A percentile compares a stretch with the other conserved stretches of the same genome.
Conservation (phyloP, 148 eudicot genomes). For the Chenopodium formosanum region DNA sequence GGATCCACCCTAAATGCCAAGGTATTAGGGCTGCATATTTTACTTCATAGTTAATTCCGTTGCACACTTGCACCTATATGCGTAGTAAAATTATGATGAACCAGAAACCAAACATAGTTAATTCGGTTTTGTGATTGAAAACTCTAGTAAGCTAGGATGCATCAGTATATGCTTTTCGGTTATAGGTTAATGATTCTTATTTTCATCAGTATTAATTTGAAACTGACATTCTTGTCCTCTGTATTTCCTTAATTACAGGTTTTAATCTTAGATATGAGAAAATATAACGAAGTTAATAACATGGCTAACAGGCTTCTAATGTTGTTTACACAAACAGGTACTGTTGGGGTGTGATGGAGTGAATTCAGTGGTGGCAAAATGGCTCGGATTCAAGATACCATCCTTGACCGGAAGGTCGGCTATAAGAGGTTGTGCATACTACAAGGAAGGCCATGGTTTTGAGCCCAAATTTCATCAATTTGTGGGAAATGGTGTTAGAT, state of each 20-base stretch:
- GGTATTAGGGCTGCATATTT: conserved; percentile 23
- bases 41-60: background rate
- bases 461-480: conserved; percentile 42
- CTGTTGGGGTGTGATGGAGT: conserved; percentile 67
- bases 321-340: conserved; percentile 30
- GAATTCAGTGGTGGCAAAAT: conserved; percentile 51
- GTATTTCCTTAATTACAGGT: too few species aligned
- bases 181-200: too few species aligned
- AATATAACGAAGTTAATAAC: too few species aligned
- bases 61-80: too few species aligned
- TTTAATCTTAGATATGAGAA: too few species aligned
- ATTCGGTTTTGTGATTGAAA: too few species aligned
- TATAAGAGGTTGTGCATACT: conserved; percentile 42
- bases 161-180: too few species aligned
- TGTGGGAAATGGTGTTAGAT: conserved; percentile 45
- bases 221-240: too few species aligned
- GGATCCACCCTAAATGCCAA: conserved; percentile 48
- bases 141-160: too few species aligned
- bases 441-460: conserved; percentile 42
- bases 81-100: too few species aligned
- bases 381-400: conserved; percentile 51
- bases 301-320: background rate
- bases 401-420: conserved; percentile 35
- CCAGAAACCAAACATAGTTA: too few species aligned
- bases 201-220: too few species aligned